Evolutionary conservation across 2,329 filamentous ascomycete species (phyloP).

Genomic region (Ceratocystis huliohia): DNA sequence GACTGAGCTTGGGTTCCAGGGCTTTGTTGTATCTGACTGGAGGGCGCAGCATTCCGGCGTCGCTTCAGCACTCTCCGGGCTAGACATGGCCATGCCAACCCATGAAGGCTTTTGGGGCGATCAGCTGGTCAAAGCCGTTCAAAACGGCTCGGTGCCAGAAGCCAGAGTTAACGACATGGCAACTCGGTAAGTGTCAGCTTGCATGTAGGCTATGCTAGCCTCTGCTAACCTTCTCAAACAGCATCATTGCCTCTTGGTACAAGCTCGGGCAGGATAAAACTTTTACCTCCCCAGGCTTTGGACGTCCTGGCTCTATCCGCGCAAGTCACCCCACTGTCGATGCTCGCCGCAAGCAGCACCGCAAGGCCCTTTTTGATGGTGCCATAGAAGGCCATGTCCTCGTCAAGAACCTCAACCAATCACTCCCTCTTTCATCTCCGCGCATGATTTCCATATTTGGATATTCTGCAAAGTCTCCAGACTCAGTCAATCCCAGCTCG

Average conservation of each 20-base stretch:
- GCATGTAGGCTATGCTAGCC: not conserved
- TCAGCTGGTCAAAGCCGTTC: constrained; percentile 47
- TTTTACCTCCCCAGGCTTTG: constrained; percentile 37
- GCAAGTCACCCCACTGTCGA: constrained; percentile 42
- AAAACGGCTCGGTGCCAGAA: constrained; percentile 45
- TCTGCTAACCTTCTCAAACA: constrained; percentile 25
- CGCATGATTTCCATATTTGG: constrained; percentile 46
- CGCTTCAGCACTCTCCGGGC: constrained; percentile 47
- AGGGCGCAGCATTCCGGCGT: constrained; percentile 52
- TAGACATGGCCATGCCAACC: constrained; percentile 60
- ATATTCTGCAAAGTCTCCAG: constrained; percentile 42
- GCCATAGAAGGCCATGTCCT: constrained; percentile 52
- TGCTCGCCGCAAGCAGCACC: constrained; percentile 30
- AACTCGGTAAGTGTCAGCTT: constrained; percentile 27
- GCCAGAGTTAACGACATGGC: constrained; percentile 50
- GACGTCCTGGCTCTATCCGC: constrained; percentile 39
- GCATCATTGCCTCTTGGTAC: constrained; percentile 43
- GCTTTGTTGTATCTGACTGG: constrained; percentile 59
- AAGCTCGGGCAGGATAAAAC: constrained; percentile 39
- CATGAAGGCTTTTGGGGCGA: constrained; percentile 32
- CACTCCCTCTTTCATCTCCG: constrained; percentile 41
- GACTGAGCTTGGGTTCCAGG: constrained; percentile 47
- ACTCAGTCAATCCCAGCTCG: constrained; percentile 31
- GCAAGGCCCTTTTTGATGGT: constrained; percentile 36
- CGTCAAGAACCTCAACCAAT: constrained; percentile 45